These are phyloP conservation scores for Geotrichum ghanense DNA, from an alignment of 805 yeast genomes.

Conservation along the genomic window DNA sequence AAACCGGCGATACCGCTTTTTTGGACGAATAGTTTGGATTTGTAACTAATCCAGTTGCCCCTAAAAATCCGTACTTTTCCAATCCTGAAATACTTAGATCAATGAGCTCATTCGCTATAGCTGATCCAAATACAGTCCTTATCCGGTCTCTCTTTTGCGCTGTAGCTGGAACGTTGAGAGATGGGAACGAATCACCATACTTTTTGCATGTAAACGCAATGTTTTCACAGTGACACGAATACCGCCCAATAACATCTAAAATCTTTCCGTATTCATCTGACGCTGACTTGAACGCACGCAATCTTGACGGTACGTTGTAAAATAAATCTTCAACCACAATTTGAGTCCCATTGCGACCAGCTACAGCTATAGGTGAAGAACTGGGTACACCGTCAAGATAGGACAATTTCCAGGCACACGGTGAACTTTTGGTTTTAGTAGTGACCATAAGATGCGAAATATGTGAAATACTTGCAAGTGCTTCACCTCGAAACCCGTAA, in stretches of 20 bases:
- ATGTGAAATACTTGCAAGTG: slow-evolving; percentile 88
- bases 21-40: slow-evolving; percentile 61
- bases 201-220: slow-evolving; percentile 76
- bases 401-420: slow-evolving; percentile 61
- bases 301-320: slow-evolving; percentile 74
- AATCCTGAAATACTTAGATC: slow-evolving; percentile 23
- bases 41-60: slow-evolving; percentile 51
- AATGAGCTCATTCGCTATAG: slow-evolving; percentile 54
- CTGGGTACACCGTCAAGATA: slow-evolving; percentile 54
- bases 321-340: slow-evolving; percentile 80
- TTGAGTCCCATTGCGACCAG: slow-evolving; percentile 83
- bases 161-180: slow-evolving; percentile 46
- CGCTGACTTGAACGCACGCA: slow-evolving; percentile 50
- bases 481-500: slow-evolving; percentile 95
- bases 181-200: slow-evolving; percentile 60
- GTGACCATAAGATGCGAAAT: slow-evolving; percentile 71
- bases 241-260: slow-evolving; percentile 71
- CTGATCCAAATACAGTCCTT: slow-evolving; percentile 57
- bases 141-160: slow-evolving; percentile 54
- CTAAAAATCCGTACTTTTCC: slow-evolving; percentile 39
- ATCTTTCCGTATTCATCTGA: slow-evolving; percentile 69
- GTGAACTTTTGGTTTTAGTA: slow-evolving; percentile 51
- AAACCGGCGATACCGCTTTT: slow-evolving; percentile 53
- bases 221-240: slow-evolving; percentile 59
- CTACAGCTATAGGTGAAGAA: slow-evolving; percentile 55